A percentile compares a stretch with the other conserved stretches of the same genome.
Conservation (phyloP, 2,329 filamentous ascomycete species). For the Claviceps monticola region DNA sequence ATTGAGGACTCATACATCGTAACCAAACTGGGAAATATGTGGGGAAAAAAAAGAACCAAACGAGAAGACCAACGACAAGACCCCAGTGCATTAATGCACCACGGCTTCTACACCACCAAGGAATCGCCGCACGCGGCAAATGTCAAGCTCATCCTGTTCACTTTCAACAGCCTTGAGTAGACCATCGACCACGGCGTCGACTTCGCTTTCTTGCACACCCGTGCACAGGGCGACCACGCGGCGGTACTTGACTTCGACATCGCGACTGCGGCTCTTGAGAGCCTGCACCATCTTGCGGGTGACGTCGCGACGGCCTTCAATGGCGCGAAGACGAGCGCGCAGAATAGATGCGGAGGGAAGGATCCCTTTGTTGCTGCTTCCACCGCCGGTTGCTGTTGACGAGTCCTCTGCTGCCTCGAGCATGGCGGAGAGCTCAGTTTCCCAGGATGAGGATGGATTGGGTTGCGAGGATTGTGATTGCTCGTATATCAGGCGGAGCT, state of each 20-base stretch:
- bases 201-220: slow-evolving; percentile 58
- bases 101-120: slow-evolving; percentile 62
- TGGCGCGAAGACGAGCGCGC: slow-evolving; percentile 53
- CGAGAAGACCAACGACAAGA: too few species aligned
- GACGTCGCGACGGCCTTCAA: slow-evolving; percentile 52
- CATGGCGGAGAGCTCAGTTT: slow-evolving; percentile 37
- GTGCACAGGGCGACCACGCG: slow-evolving; percentile 82
- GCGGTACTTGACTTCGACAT: slow-evolving; percentile 77
- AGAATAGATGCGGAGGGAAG: slow-evolving; percentile 50
- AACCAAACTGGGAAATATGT: too few species aligned
- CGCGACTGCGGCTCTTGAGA: slow-evolving; percentile 65
- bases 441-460: slow-evolving; percentile 36
- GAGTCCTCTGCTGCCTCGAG: slow-evolving; percentile 29
- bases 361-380: slow-evolving; percentile 24
- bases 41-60: too few species aligned
- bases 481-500: slow-evolving; percentile 32
- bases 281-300: slow-evolving; percentile 54
- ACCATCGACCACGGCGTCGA: slow-evolving; percentile 68
- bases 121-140: slow-evolving; percentile 65
- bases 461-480: slow-evolving; percentile 25
- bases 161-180: slow-evolving; percentile 82
- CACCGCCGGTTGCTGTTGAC: slow-evolving; percentile 14
- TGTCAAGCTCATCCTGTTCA: slow-evolving; percentile 62
- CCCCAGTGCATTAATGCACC: slow-evolving; percentile 18
- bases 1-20: too few species aligned